Base-by-base conservation (phyloP, 2,329 filamentous ascomycete species). In the Allantophomopsis cytisporea region DNA sequence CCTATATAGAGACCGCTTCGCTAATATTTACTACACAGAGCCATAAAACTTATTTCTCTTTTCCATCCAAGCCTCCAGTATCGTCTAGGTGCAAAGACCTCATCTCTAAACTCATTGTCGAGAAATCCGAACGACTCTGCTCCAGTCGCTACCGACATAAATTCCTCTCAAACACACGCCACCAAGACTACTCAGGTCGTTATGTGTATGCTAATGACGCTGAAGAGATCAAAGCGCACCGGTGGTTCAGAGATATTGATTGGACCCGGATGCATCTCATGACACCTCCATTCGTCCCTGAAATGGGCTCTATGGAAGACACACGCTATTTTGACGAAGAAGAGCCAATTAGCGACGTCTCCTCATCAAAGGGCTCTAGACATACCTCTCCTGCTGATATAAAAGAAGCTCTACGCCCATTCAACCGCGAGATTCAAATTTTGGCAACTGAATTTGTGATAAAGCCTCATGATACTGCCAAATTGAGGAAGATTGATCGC, bases 321-420 rank as follows among this genome's bases (percentile, higher is more conserved):
- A 91, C 87, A 1, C 84, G 82, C 51, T 96, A 94, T 55, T 96
- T 96, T 53, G 84, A 94, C 42, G 80, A 87, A 42, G 83, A 86
- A 46, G 76, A 83, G 32, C 68, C 80, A 20, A 75, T 89, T 38
- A 76, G 72, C 28, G 77, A 82, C 50, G 66, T 69, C 65, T 66
- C 71, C 2, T 65, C 68, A 20, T 72, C 69, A 5, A 34, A 46
- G 4, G 33, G 38, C 5, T 37, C 16, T 7, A 36, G 42, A 10
- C 31, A 45, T 15, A 44, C 45, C 14, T 47, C 49, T 7, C 18
- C 43, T 12, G 42, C 49, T 31, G 54, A 57, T 30, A 50, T 57
- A 37, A 32, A 48, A 5, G 44, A 52, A 23, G 54, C 52, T 4
- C 44, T 58, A n/a, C 50, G 44, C 31, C 47, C 49, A 7, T 58